Base-by-base conservation (phyloP, 139 green algal species). In the Coelastrella sp. region DNA sequence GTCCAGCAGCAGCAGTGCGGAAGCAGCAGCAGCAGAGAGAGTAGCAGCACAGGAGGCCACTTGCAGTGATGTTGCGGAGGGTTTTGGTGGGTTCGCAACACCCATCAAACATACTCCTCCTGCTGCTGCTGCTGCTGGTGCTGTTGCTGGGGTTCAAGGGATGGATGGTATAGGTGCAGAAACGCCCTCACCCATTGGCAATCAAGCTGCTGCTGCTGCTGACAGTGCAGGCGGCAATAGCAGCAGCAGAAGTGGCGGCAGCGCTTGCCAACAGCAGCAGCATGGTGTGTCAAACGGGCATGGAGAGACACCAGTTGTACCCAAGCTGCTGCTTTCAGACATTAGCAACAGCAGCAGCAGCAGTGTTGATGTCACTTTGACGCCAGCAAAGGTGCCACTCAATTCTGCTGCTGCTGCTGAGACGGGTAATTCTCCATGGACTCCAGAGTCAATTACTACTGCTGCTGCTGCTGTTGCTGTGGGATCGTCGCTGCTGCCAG, bases 271-370 rank as follows among this genome's bases (percentile, higher is more conserved):
- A 3, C 35, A 49, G 3, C 35, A 49, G 35, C 35, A 49, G 35
- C 35, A 49, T 49, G 35, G 35, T 49, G 3, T 57, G 79, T 57
- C 68, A 76, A 76, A 27, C 24, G 19, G 17, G 68, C 8, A 76
- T 76, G 68, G 15, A 8, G 17, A 76, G 8, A 4, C 68, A 27
- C 7, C 68, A 76, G 6, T 10, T 19, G 7, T 17, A 70, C 63
- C 63, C 12, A 70, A 65, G 78, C 14, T 12, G 49, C 49, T 24
- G 7, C 25, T 25, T 15, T 20, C 6, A 11, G 78, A 19, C 22
- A 57, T 11, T 35, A 27, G 57, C 57, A 56, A 56, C 60, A 61
- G 7, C 60, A 86, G 81, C 81, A 86, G 81, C 59, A 86, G 81
- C 58, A 72, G 80, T 8, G 35, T 19, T 7, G 22, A n/a, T 60